phyloP scores from a whole-genome alignment of 148 eudicot genomes.

The Camellia sinensis region DNA sequence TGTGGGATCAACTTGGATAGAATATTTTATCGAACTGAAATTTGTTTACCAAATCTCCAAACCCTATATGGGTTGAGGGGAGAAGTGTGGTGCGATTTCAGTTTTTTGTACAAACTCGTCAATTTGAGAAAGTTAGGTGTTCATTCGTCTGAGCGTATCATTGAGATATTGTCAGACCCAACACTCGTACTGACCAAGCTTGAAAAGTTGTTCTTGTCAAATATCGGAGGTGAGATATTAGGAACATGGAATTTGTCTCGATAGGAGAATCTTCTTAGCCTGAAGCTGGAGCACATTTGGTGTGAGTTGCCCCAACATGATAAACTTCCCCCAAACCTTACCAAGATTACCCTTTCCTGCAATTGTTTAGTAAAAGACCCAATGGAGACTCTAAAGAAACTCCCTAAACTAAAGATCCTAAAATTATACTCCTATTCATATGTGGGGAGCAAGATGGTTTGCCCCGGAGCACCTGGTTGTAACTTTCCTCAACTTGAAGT shows the following conservation, averaged over 20 bases:
- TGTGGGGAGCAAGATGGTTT: background rate
- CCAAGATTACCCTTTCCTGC: background rate
- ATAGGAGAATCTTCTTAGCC: background rate
- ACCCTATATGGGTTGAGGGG: background rate
- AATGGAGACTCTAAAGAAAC: background rate
- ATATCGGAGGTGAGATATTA: too few relatives aligned
- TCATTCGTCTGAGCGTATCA: background rate
- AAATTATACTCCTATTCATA: background rate
- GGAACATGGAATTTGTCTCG: background rate
- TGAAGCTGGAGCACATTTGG: background rate
- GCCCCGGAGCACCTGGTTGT: background rate
- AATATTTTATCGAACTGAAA: background rate
- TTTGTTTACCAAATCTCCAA: background rate
- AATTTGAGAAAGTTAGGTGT: constrained; percentile 7
- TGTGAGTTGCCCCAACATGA: background rate
- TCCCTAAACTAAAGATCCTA: constrained; percentile 8
- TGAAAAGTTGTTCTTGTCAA: background rate
- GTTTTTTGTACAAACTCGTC: background rate
- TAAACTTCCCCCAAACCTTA: background rate
- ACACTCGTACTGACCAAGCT: background rate
- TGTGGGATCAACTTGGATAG: background rate
- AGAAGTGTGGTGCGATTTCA: too few relatives aligned
- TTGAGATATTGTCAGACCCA: background rate
- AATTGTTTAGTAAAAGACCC: background rate
- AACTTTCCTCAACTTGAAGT: background rate